A percentile compares a stretch with the other conserved stretches of the same genome.
Conservation (phyloP, 108 stramenopile species). For the Fragilaria crotonensis region DNA sequence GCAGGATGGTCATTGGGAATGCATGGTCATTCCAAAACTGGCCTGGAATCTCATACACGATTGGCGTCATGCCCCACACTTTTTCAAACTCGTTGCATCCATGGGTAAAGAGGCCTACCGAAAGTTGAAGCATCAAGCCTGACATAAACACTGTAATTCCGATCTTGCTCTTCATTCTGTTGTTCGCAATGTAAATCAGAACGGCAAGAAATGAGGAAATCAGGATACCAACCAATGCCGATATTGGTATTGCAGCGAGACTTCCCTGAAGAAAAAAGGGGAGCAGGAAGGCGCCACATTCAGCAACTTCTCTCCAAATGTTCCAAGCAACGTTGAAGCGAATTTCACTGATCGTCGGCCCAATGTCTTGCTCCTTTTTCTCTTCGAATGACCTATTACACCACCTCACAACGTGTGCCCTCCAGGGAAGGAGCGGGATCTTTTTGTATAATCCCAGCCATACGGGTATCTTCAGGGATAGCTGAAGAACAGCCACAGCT, state of each 20-base stretch:
- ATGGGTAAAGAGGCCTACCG: conserved; percentile 7
- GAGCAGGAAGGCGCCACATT: conserved; percentile 12
- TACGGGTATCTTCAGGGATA: conserved; percentile 14
- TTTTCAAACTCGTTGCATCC: conserved; percentile 12
- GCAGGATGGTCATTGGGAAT: conserved; percentile 10
- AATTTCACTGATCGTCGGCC: conserved; percentile 5
- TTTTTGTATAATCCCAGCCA: conserved; percentile 12
- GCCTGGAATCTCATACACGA: conserved; percentile 4
- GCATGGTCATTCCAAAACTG: conserved; percentile 9
- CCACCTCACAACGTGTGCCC: background rate
- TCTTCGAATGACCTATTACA: background rate
- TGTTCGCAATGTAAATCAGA: conserved; percentile 13
- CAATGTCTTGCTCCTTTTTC: conserved; percentile 12
- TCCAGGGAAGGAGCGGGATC: background rate
- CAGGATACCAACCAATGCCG: conserved; percentile 14
- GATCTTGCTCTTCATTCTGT: conserved; percentile 6
- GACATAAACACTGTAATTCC: conserved; percentile 10
- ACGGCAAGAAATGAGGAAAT: conserved; percentile 6
- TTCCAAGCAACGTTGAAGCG: conserved; percentile 28
- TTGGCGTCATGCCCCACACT: conserved; percentile 7
- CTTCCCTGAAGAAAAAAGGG: conserved; percentile 11
- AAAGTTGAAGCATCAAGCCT: background rate
- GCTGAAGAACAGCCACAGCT: conserved; percentile 10
- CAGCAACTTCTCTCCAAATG: conserved; percentile 17
- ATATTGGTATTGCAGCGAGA: conserved; percentile 10